These are phyloP conservation scores for Mallotus nudiflorus DNA, from an alignment of 345 rosid species.

Conservation along the genomic window DNA sequence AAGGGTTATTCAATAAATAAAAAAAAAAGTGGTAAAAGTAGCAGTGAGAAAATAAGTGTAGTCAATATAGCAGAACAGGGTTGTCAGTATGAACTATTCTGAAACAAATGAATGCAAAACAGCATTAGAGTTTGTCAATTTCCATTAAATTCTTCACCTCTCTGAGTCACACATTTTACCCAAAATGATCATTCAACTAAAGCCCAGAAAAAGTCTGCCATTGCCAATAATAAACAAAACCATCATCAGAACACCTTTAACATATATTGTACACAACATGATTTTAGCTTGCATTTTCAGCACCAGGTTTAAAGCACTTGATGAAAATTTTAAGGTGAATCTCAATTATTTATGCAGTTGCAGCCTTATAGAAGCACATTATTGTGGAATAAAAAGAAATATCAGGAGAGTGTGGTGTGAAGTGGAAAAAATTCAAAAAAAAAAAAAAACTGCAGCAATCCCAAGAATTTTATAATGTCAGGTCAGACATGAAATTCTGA, in stretches of 20 bases:
- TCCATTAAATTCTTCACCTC: neutral
- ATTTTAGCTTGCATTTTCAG: too few relatives aligned
- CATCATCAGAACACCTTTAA: neutral
- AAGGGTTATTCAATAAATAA: too few relatives aligned
- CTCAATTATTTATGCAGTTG: neutral
- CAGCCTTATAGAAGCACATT: neutral
- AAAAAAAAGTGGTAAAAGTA: too few relatives aligned
- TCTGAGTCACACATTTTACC: neutral
- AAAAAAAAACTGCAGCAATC: slow-evolving; percentile 20
- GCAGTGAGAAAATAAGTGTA: neutral
- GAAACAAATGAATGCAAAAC: neutral
- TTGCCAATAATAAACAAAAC: neutral
- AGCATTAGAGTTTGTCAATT: slow-evolving; percentile 12
- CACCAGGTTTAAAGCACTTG: too few relatives aligned
- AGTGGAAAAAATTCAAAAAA: neutral
- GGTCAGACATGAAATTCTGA: slow-evolving; percentile 3
- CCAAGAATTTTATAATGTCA: neutral
- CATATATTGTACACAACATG: neutral
- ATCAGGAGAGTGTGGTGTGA: too few relatives aligned
- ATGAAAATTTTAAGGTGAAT: too few relatives aligned
- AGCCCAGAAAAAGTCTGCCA: too few relatives aligned
- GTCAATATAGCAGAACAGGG: neutral
- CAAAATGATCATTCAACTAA: too few relatives aligned
- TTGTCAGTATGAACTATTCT: neutral
- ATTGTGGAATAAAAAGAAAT: neutral